Evolutionary conservation across 352 stramenopile species (phyloP), one percentile per base, ranked within the genome.

Genomic region (Phytopythium ostracodes): DNA sequence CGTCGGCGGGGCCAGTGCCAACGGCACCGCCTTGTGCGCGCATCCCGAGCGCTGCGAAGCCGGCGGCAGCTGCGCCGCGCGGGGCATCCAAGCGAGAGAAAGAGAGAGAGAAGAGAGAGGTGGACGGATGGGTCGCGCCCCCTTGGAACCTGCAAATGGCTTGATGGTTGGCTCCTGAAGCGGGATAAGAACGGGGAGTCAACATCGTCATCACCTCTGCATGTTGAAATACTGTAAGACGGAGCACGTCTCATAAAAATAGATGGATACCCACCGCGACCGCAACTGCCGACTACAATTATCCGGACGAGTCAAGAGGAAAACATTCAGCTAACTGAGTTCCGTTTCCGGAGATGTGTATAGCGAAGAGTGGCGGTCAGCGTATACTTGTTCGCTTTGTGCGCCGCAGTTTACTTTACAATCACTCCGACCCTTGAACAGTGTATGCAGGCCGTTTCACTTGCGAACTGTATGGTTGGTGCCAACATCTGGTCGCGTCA

Each of bases 1-100:
- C 18, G 36, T 29, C 65, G 63, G 75, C 11, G 73, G 68, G 24
- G 65, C 76, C 29, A 75, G 11, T 10, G 68, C 62, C 54, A 77
- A 29, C 1, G 18, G 35, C 18, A 76, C 66, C 7, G 24, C 47
- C 14, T 58, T 27, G 12, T 50, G 60, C 46, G 18, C 62, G 66
- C 64, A 79, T 60, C 38, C 15, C 56, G 63, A 31, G 68, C 62
- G 63, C 62, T 72, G 25, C 55, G 46, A 57, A 73, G 73, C 4
- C 55, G 25, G 17, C 20, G 43, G 25, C 51, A 42, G 62, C 67
- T 68, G 33, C 53, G 29, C 29, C 29, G 29, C 29, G 29, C 29
- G 29, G 29, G 7, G 9, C 29, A 17, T 27, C 24, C 42, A 27
- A 10, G 7, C 33, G 9, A 29, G 43, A 50, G 43, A 10, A n/a